Percentiles rank a stretch among this genome's conserved stretches.
These are phyloP conservation scores for Pseudoneurospora amorphoporcata DNA, from an alignment of 495 filamentous ascomycete genomes.

Conservation along the genomic window DNA sequence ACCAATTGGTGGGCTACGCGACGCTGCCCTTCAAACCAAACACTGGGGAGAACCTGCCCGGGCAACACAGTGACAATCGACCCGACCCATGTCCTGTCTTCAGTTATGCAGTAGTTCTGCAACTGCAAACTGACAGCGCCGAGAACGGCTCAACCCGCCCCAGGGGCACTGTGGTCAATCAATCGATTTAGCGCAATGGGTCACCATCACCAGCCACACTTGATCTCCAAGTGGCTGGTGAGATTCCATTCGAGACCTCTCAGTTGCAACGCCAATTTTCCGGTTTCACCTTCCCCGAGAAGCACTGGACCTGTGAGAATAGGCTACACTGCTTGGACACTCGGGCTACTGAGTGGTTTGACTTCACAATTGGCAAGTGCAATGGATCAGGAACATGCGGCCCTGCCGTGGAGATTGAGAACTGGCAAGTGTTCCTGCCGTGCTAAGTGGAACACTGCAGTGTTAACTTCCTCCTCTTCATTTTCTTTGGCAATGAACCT, in stretches of 20 bases:
- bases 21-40: not conserved
- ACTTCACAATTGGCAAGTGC: not conserved
- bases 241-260: not conserved
- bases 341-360: not conserved
- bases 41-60: slow-evolving; percentile 15
- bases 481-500: too few relatives aligned
- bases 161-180: too few relatives aligned
- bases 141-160: not conserved
- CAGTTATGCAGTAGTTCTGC: not conserved
- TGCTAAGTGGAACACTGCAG: too few relatives aligned
- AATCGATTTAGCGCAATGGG: not conserved
- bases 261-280: not conserved
- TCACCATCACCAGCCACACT: not conserved
- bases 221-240: not conserved
- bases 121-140: not conserved
- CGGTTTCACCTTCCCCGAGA: not conserved
- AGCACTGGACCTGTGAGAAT: not conserved
- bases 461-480: not conserved
- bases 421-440: too few relatives aligned
- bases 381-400: not conserved
- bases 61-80: slow-evolving; percentile 13
- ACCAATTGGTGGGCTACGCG: slow-evolving; percentile 18
- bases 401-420: not conserved
- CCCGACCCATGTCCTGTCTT: not conserved
- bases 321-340: not conserved